Evolutionary conservation across 495 filamentous ascomycete genomes (phyloP).

Genomic region (Neurospora terricola): DNA sequence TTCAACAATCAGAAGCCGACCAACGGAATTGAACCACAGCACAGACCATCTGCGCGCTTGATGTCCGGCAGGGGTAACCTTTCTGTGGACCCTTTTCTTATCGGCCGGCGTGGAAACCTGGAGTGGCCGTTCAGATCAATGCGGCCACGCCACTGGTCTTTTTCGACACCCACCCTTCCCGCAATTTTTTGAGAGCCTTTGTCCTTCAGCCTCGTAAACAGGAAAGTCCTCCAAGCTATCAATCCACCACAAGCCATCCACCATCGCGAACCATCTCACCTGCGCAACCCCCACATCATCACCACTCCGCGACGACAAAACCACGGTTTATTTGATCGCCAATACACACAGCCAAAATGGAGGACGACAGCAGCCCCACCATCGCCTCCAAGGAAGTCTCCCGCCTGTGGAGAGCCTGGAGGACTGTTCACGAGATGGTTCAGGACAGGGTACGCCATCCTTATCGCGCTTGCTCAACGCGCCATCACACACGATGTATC

Average conservation of each 20-base stretch:
- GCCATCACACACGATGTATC: background rate
- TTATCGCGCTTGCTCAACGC: background rate
- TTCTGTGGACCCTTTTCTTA: background rate
- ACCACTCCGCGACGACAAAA: background rate
- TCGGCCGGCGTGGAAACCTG: background rate
- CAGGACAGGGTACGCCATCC: constrained; percentile 55
- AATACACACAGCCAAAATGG: constrained; percentile 27
- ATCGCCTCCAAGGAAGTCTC: constrained; percentile 50
- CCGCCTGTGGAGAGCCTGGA: constrained; percentile 79
- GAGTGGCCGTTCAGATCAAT: background rate
- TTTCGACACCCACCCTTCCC: constrained; percentile 1
- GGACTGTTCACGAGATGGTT: constrained; percentile 81
- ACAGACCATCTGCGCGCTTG: background rate
- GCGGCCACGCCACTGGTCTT: background rate
- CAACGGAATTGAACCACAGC: background rate
- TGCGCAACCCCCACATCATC: constrained; percentile 3
- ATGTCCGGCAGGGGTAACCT: background rate
- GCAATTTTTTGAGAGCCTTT: constrained; percentile 13
- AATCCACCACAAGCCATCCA: background rate
- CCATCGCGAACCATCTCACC: background rate
- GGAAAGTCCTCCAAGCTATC: constrained; percentile 6
- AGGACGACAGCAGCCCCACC: constrained; percentile 41
- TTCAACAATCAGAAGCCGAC: background rate
- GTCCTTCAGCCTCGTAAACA: constrained; percentile 6
- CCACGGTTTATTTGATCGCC: background rate